Evolutionary conservation across 345 rosid genomes (phyloP).

Genomic region (Tarenaya hassleriana): DNA sequence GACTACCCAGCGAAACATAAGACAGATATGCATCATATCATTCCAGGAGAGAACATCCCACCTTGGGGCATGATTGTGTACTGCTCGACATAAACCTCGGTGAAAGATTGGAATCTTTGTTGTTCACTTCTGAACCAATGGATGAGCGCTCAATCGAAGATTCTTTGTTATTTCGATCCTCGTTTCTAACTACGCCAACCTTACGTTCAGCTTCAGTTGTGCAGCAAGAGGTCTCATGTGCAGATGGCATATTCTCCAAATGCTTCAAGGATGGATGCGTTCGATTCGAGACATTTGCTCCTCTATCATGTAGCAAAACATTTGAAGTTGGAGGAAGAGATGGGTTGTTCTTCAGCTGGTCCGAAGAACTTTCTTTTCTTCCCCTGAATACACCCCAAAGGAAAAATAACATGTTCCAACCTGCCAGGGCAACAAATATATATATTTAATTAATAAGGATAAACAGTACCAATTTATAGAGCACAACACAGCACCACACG

Average conservation of each 20-base stretch:
- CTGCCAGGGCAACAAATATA: conserved; percentile 34
- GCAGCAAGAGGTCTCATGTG: conserved; percentile 27
- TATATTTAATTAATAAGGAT: conserved; percentile 1
- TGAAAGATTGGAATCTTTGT: conserved; percentile 21
- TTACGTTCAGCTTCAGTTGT: conserved; percentile 23
- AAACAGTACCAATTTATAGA: conserved; percentile 15
- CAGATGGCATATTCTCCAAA: conserved; percentile 31
- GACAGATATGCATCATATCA: conserved; percentile 12
- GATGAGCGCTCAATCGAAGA: too few relatives aligned
- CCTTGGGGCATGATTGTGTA: conserved; percentile 28
- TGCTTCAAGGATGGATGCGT: conserved; percentile 32
- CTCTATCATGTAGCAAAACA: conserved; percentile 19
- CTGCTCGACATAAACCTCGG: conserved; percentile 17
- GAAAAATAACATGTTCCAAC: conserved; percentile 86
- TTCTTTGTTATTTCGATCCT: conserved; percentile 29
- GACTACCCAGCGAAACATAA: neutral
- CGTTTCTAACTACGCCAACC: conserved; percentile 19
- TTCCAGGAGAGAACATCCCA: conserved; percentile 26
- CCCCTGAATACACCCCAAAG: conserved; percentile 94
- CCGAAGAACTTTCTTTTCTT: conserved; percentile 37
- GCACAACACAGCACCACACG: neutral
- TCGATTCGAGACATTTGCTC: conserved; percentile 25
- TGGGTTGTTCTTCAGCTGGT: conserved; percentile 33
- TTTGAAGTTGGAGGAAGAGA: conserved; percentile 26
- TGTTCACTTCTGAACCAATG: conserved; percentile 22